Evolutionary conservation across 163 green algal species (phyloP).

Genomic region (Scenedesmus sp.): DNA sequence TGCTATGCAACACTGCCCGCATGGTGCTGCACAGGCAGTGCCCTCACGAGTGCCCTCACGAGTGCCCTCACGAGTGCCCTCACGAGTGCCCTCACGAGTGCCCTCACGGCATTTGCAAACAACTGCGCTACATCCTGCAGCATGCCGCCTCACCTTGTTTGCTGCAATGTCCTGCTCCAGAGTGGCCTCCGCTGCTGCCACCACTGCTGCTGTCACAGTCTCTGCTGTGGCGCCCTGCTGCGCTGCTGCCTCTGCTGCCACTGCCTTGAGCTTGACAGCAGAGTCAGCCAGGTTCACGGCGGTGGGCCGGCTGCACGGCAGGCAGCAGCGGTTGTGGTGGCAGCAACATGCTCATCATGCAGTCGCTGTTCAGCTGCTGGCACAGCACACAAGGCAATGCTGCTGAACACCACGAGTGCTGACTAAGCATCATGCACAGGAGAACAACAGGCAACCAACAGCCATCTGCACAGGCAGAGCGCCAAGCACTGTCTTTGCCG

Average conservation of each 20-base stretch:
- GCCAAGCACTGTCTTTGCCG: too few relatives aligned
- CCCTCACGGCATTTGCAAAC: too few relatives aligned
- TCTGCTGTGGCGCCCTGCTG: slow-evolving; percentile 57
- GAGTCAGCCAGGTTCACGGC: slow-evolving; percentile 97
- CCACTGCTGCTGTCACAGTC: slow-evolving; percentile 74
- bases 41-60: too few relatives aligned
- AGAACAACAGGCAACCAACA: too few relatives aligned
- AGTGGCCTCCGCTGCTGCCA: slow-evolving; percentile 84
- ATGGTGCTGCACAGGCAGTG: too few relatives aligned
- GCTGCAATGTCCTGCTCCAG: slow-evolving; percentile 87
- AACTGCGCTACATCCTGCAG: background rate
- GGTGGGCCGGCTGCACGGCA: slow-evolving; percentile 87
- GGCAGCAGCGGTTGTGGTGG: background rate
- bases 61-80: too few relatives aligned
- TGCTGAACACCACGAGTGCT: too few relatives aligned
- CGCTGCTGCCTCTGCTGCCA: slow-evolving; percentile 62
- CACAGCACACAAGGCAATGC: background rate
- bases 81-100: too few relatives aligned
- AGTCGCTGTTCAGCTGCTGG: background rate
- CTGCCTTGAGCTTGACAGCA: slow-evolving; percentile 73
- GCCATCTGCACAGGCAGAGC: too few relatives aligned
- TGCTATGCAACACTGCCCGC: too few relatives aligned
- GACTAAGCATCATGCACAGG: too few relatives aligned
- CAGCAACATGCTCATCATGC: background rate
- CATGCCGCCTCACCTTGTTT: slow-evolving; percentile 76